Base-by-base conservation (phyloP, 148 eudicot species). In the Heliamphora exappendiculata region DNA sequence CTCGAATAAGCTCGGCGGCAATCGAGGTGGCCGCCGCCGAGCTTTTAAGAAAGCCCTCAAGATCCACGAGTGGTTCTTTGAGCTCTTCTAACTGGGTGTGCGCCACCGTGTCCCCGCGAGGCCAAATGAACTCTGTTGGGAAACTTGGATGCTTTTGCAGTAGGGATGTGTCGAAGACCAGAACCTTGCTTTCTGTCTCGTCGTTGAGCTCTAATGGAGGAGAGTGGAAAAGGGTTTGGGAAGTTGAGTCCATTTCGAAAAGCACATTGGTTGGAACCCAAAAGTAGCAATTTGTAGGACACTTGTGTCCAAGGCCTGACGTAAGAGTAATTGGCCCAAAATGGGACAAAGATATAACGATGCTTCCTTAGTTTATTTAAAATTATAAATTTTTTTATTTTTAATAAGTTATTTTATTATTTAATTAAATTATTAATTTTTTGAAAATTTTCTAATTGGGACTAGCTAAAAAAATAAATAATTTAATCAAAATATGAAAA, bases 121-220 rank as follows among this genome's bases (percentile, higher is more conserved):
- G 53, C 86, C 86, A 84, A 24, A 78, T 50, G 78, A 78, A 84
- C 72, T 84, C 80, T 78, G 66, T 84, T 34, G 86, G 84, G 14
- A 84, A 57, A 5, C 50, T 72, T 47, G 81, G 67, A 49, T 81
- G 80, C 53, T 75, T 81, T 78, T 78, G 79, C 11, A 81, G 59
- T 19, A 75, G 13, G 29, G 63, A 24, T 62, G 79, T 76, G 58
- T 84, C 78, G 75, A 78, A 84, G 1, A 71, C 70, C 26, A 37
- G 53, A 68, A 69, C 73, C 70, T 72, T 57, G 22, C 81, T 81
- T 57, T 60, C 68, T 68, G 49, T 83, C 79, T 67, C 51, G 3
- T 70, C 73, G 10, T 70, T 70, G 34, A 24, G n/a, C 19, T 49
- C 57, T 5, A 29, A 6, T 28, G 57, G 22, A 45, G 55, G 57